Percentiles rank a stretch among this genome's conserved stretches.
phyloP scores from a whole-genome alignment of 768 basidiomycete species.

The Leccinum fibrillosum region DNA sequence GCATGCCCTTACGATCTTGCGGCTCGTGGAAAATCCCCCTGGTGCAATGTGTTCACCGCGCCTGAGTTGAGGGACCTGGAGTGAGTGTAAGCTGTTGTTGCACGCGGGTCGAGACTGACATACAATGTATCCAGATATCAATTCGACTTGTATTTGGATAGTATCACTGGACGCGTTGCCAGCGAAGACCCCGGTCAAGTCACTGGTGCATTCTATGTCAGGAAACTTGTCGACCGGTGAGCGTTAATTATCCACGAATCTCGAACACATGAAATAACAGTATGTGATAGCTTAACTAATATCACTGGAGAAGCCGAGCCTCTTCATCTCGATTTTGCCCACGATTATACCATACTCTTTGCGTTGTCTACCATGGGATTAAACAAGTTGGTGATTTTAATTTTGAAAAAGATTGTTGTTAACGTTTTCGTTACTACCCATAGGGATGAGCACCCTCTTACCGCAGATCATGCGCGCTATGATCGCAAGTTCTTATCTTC shows the following conservation, averaged over 20 bases:
- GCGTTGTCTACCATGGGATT: conserved; percentile 37
- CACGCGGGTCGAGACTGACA: neutral
- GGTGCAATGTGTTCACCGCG: conserved; percentile 38
- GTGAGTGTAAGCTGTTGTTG: conserved; percentile 18
- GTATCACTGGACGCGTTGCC: conserved; percentile 31
- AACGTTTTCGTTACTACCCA: neutral
- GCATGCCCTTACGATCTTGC: conserved; percentile 43
- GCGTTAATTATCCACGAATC: neutral
- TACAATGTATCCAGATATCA: conserved; percentile 29
- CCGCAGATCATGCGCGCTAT: conserved; percentile 20
- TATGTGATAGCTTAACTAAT: conserved; percentile 30
- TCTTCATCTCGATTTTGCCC: conserved; percentile 41
- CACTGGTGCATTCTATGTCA: conserved; percentile 37
- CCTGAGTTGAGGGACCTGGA: conserved; percentile 36
- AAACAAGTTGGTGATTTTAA: conserved; percentile 28
- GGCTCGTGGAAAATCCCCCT: conserved; percentile 33
- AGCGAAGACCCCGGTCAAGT: conserved; percentile 30
- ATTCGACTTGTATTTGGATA: conserved; percentile 34
- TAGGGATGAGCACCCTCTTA: conserved; percentile 34
- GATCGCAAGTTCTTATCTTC: conserved; percentile 37
- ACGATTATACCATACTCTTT: conserved; percentile 37
- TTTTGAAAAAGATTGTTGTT: neutral
- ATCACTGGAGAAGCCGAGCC: conserved; percentile 26
- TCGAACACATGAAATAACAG: neutral
- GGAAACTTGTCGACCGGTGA: conserved; percentile 38